A percentile compares a stretch with the other conserved stretches of the same genome.
phyloP scores from a whole-genome alignment of 2,329 filamentous ascomycete species.

The Fonsecaea monophora region DNA sequence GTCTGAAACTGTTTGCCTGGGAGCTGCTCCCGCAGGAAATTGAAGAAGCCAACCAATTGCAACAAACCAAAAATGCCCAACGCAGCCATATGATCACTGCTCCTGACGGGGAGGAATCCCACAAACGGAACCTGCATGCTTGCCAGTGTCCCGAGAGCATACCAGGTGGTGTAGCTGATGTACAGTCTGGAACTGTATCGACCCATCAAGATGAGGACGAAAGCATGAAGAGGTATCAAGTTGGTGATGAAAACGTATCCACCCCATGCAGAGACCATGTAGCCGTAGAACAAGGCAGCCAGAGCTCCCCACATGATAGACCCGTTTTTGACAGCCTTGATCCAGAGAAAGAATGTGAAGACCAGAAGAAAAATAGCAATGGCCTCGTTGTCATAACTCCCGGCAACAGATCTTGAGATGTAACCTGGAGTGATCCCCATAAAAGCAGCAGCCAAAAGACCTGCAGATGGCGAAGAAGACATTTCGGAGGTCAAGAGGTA shows the following conservation, averaged over 20 bases:
- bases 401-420: constrained; percentile 95
- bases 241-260: constrained; percentile 99
- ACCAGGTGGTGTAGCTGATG: constrained; percentile 98
- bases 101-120: constrained; percentile 93
- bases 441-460: constrained; percentile 89
- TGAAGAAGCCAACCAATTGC: constrained; percentile 89
- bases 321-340: constrained; percentile 95
- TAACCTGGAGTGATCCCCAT: constrained; percentile 98
- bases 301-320: constrained; percentile 96
- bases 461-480: constrained; percentile 92
- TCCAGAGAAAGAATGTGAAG: constrained; percentile 98
- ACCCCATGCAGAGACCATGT: constrained; percentile 99
- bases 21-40: constrained; percentile 86
- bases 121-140: constrained; percentile 99
- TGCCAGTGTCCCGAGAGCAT: constrained; percentile 90
- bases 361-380: constrained; percentile 99
- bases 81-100: constrained; percentile 98
- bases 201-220: constrained; percentile 95
- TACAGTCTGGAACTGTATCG: constrained; percentile 93
- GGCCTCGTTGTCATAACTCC: constrained; percentile 98
- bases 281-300: constrained; percentile 95
- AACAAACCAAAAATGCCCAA: constrained; percentile 94
- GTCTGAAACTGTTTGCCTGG: constrained; percentile 94
- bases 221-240: constrained; percentile 89
- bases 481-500: constrained; percentile 98